Evolutionary conservation across 2,329 filamentous ascomycete species (phyloP), one percentile per base, ranked within the genome.

Genomic region (Pseudogymnoascus sp.): DNA sequence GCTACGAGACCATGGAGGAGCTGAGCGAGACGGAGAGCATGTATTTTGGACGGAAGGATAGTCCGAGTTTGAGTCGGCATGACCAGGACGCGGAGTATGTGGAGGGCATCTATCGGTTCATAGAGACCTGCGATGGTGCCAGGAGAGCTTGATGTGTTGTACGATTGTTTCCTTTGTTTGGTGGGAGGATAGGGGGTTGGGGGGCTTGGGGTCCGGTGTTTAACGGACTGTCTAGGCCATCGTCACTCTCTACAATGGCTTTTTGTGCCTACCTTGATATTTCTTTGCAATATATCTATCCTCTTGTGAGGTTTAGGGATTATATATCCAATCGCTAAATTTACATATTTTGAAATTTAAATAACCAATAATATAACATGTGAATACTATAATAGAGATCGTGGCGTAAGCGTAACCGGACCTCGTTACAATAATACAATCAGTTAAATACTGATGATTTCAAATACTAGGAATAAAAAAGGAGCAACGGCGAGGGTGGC

Each of bases 71-170:
- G 30, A 74, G 73, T 25, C 77, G 78, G 2, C 76, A 85, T 11
- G 82, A 82, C 59, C 86, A 85, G 64, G 84, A 86, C 59, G 70
- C 18, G 14, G 38, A 64, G 82, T 58, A 84, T 4, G 73, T 85
- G 12, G 83, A 88, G 68, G 86, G 85, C 2, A 87, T 89, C 35
- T 85, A 86, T 67, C 78, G 78, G 58, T 88, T 88, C 68, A 76
- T 88, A 62, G 81, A 85, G 66, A 80, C 86, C 65, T 86, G 85
- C 67, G 84, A 87, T 70, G 68, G 65, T 38, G 61, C 65, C 18
- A 63, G 64, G 43, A 65, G 68, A 43, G 63, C 65, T 50, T 62
- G 39, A 58, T 28, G 33, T 22, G 5, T 4, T 25, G 3, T 20
- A 58, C 6, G 33, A 39, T 14, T 54, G 9, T 54, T 54, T 54